These are phyloP conservation scores for Trichoderma gracile DNA, from an alignment of 2,329 filamentous ascomycete species.

Conservation along the genomic window DNA sequence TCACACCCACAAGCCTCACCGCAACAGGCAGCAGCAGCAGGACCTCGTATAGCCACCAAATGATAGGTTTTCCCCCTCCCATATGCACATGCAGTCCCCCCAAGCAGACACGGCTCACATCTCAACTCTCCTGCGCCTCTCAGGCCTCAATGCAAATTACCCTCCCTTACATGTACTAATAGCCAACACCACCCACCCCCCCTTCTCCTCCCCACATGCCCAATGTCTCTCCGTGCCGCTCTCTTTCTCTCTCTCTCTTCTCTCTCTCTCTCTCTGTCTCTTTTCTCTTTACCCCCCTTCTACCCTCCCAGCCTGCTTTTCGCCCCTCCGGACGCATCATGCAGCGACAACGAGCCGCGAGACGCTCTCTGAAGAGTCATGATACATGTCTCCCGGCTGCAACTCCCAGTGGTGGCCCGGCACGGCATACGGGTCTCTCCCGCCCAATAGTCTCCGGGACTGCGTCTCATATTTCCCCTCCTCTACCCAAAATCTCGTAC, in stretches of 20 bases:
- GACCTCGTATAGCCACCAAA: too few relatives aligned
- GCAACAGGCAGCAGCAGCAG: background rate
- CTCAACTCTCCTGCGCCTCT: background rate
- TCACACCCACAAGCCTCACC: background rate
- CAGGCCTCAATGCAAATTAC: background rate
- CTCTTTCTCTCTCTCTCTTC: background rate
- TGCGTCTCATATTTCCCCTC: background rate
- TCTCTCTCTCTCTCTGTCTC: background rate
- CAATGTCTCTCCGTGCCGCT: background rate
- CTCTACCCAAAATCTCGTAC: background rate
- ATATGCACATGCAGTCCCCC: background rate
- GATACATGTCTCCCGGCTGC: too few relatives aligned
- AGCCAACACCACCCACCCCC: background rate
- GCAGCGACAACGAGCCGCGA: too few relatives aligned
- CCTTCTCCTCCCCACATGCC: background rate
- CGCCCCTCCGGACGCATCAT: too few relatives aligned
- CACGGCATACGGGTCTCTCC: background rate
- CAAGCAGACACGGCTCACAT: background rate
- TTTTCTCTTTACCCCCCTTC: background rate
- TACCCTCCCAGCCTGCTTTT: too few relatives aligned
- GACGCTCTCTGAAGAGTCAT: too few relatives aligned
- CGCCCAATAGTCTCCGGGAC: background rate
- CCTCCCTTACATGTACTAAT: conserved; percentile 2
- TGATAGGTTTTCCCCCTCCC: background rate
- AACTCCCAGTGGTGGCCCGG: too few relatives aligned